A percentile compares a stretch with the other conserved stretches of the same genome.
Evolutionary conservation across 2,329 filamentous ascomycete genomes (phyloP).

Genomic region (Ceratocystis cubensis): DNA sequence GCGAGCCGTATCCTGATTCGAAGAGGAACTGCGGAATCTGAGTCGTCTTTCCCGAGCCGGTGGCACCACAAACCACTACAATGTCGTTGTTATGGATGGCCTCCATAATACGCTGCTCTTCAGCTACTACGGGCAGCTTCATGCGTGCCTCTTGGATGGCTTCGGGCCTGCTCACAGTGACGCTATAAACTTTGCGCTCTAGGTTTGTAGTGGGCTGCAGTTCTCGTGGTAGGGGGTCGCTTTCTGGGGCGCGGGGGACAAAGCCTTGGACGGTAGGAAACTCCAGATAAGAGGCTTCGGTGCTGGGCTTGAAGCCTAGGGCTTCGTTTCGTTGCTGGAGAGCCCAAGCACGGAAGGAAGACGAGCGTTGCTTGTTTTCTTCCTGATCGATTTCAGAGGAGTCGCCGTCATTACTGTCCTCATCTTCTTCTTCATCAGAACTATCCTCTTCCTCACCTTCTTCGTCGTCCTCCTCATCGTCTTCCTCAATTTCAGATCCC

Average conservation of each 20-base stretch:
- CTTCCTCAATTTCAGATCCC: conserved; percentile 21
- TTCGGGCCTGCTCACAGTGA: conserved; percentile 54
- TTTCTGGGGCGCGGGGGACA: conserved; percentile 52
- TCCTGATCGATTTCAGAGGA: conserved; percentile 28
- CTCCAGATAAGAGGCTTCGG: conserved; percentile 33
- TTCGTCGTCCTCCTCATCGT: conserved; percentile 25
- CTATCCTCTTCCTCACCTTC: conserved; percentile 26
- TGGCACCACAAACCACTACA: conserved; percentile 85
- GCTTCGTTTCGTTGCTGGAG: conserved; percentile 73
- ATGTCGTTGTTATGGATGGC: conserved; percentile 84
- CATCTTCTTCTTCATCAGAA: conserved; percentile 22
- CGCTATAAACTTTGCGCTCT: conserved; percentile 61
- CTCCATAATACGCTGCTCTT: conserved; percentile 97
- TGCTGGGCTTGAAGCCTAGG: conserved; percentile 48
- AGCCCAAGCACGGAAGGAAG: conserved; percentile 90
- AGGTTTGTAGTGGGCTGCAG: conserved; percentile 47
- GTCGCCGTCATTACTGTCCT: conserved; percentile 26
- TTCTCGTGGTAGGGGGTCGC: conserved; percentile 58
- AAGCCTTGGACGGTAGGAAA: conserved; percentile 51
- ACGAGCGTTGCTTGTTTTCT: conserved; percentile 31
- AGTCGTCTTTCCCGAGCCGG: conserved; percentile 94
- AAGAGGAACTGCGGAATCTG: conserved; percentile 94
- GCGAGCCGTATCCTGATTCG: conserved; percentile 79
- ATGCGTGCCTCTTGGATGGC: conserved; percentile 69
- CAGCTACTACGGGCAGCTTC: conserved; percentile 76